Percentiles rank a stretch among this genome's conserved stretches.
phyloP scores from a whole-genome alignment of 2,329 filamentous ascomycete species.

The Ambrosiella cleistominuta region DNA sequence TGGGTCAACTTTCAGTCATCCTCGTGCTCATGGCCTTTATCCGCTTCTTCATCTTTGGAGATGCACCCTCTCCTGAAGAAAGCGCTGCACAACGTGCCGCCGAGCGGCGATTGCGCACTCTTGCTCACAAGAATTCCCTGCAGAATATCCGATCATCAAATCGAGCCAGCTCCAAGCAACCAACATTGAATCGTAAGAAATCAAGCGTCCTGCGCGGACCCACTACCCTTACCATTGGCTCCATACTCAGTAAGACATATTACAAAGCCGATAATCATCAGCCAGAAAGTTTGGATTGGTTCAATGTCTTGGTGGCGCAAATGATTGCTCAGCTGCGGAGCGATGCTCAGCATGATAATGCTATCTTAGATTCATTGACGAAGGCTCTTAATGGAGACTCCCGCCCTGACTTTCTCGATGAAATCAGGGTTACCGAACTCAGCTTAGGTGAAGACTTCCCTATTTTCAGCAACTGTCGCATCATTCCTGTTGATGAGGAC shows the following conservation, averaged over 20 bases:
- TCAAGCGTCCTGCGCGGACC: slow-evolving; percentile 57
- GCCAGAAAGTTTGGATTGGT: slow-evolving; percentile 94
- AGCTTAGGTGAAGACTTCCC: slow-evolving; percentile 93
- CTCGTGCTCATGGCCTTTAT: slow-evolving; percentile 87
- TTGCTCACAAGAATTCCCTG: slow-evolving; percentile 60
- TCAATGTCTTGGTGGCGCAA: slow-evolving; percentile 92
- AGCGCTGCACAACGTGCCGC: slow-evolving; percentile 60
- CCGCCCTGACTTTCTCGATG: slow-evolving; percentile 80
- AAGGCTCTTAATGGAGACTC: slow-evolving; percentile 72
- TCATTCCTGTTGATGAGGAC: slow-evolving; percentile 79
- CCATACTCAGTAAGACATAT: slow-evolving; percentile 90
- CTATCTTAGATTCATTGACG: slow-evolving; percentile 70
- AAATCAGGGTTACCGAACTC: slow-evolving; percentile 85
- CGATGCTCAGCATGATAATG: slow-evolving; percentile 81
- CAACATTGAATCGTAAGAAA: slow-evolving; percentile 42
- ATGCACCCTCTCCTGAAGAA: slow-evolving; percentile 67
- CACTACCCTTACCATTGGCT: slow-evolving; percentile 70
- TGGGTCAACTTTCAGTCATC: slow-evolving; percentile 85
- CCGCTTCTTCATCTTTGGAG: slow-evolving; percentile 99
- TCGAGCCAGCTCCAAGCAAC: slow-evolving; percentile 3
- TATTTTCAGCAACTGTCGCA: slow-evolving; percentile 93
- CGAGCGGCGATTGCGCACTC: slow-evolving; percentile 53
- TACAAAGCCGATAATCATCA: slow-evolving; percentile 94
- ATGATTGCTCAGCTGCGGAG: slow-evolving; percentile 89
- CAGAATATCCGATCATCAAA: slow-evolving; percentile 38